Base-by-base conservation (phyloP, 78 protist species). In the Dictyostelium intermedium region DNA sequence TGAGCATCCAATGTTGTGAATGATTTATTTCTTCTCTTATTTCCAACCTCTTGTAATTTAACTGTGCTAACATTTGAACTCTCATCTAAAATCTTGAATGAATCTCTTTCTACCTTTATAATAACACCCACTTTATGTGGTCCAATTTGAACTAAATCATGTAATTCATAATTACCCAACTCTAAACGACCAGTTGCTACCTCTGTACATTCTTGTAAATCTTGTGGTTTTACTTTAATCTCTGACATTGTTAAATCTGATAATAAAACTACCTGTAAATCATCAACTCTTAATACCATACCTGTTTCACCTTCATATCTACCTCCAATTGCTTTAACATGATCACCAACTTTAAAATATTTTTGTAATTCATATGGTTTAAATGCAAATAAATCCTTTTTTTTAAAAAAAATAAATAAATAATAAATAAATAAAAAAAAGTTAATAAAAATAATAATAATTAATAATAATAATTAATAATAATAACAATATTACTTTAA, bases 301-400 rank as follows among this genome's bases (percentile, higher is more conserved):
- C 97, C 97, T 14, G 97, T 95, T 70, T 95, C 97, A n/a, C 97
- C 95, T 39, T 83, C 91, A 76, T 91, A 84, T 25, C 84, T 32
- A 73, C 97, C 97, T n/a, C 66, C 14, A 60, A 84, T 95, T 11
- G 86, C 97, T 50, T 95, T 95, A 20, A 95, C 87, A 37, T 95
- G 97, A 43, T 89, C 95, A 69, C 97, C 97, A 79, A 77, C 45
- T 39, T 84, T 76, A 84, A 95, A 91, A 30, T 72, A 84, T 47
- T 95, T 95, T 74, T 79, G 87, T 45, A 95, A 84, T 79, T 91
- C 91, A 27, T 66, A 37, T 37, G 91, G 82, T 39, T 83, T 45
- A 37, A 95, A 82, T 11, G 50, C n/a, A 4, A 95, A 41, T 41
- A 47, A 14, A 43, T 95, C 95, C 61, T 76, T 7, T 69, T 7